A percentile compares a stretch with the other conserved stretches of the same genome.
phyloP scores from a whole-genome alignment of 1,139 yeast genomes.

The Kodamaea derodonti region DNA sequence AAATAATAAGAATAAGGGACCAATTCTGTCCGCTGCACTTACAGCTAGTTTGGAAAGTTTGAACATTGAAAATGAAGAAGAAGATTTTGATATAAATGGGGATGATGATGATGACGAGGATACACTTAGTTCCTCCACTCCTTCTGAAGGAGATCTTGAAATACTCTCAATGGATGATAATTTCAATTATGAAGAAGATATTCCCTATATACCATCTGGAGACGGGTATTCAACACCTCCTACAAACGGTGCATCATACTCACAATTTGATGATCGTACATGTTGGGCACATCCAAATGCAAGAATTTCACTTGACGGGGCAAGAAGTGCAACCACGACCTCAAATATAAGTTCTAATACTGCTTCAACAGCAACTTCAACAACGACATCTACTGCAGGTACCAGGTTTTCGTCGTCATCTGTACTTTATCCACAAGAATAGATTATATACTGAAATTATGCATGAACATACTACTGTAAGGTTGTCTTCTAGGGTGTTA shows the following conservation, averaged over 20 bases:
- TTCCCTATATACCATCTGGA: slow-evolving; percentile 25
- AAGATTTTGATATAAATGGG: slow-evolving; percentile 28
- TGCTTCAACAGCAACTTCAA: background rate
- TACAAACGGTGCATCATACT: slow-evolving; percentile 15
- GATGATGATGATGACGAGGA: slow-evolving; percentile 13
- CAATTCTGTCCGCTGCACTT: background rate
- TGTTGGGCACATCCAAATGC: slow-evolving; percentile 43
- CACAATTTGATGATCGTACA: slow-evolving; percentile 29
- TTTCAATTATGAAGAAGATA: slow-evolving; percentile 13
- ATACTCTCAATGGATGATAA: slow-evolving; percentile 4
- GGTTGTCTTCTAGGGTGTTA: too few relatives aligned
- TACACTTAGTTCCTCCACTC: slow-evolving; percentile 12
- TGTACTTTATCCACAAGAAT: background rate
- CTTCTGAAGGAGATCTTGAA: slow-evolving; percentile 11
- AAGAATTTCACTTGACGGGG: slow-evolving; percentile 22
- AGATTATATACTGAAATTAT: too few relatives aligned
- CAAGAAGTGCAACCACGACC: background rate
- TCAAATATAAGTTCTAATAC: background rate
- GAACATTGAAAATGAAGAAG: slow-evolving; percentile 13
- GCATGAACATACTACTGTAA: too few relatives aligned
- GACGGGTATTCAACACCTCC: slow-evolving; percentile 32
- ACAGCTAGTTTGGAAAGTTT: slow-evolving; percentile 14
- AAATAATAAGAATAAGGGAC: slow-evolving; percentile 19
- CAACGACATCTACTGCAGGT: slow-evolving; percentile 2
- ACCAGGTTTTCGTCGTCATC: background rate